phyloP scores from a whole-genome alignment of 495 filamentous ascomycete genomes.

The Podospora pseudocomata region DNA sequence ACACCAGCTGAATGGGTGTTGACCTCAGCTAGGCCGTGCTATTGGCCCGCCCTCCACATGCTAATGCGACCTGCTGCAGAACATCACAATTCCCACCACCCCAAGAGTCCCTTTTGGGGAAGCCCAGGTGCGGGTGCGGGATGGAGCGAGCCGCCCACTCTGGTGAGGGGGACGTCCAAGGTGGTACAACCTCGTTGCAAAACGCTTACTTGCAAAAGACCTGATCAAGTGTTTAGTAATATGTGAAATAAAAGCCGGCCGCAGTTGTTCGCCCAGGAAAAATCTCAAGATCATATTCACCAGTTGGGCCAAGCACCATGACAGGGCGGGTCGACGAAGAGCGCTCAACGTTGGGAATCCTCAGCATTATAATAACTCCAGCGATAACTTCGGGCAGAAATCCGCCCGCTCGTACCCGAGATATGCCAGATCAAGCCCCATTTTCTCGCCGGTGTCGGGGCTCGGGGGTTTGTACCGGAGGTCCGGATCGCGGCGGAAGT shows the following conservation, averaged over 20 bases:
- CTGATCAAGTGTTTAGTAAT: too few relatives aligned
- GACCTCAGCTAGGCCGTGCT: neutral
- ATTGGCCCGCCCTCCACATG: neutral
- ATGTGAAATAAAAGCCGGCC: too few relatives aligned
- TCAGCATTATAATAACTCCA: neutral
- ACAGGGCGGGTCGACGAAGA: too few relatives aligned
- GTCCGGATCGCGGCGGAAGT: conserved; percentile 2
- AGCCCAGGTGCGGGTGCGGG: too few relatives aligned
- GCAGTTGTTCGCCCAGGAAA: too few relatives aligned
- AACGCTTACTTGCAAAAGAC: too few relatives aligned
- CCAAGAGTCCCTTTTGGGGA: too few relatives aligned
- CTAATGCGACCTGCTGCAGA: neutral
- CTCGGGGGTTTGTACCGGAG: neutral
- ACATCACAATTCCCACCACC: neutral
- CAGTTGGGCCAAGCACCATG: too few relatives aligned
- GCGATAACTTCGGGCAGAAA: neutral
- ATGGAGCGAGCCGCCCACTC: neutral
- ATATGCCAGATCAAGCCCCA: neutral
- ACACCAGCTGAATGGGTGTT: neutral
- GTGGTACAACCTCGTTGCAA: too few relatives aligned
- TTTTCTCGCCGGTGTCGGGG: neutral
- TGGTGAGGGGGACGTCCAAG: too few relatives aligned
- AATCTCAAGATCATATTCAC: too few relatives aligned
- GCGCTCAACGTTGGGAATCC: too few relatives aligned
- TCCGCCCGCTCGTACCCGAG: neutral